phyloP scores from a whole-genome alignment of 1,284 basidiomycete species.

The Heimioporus retisporus region DNA sequence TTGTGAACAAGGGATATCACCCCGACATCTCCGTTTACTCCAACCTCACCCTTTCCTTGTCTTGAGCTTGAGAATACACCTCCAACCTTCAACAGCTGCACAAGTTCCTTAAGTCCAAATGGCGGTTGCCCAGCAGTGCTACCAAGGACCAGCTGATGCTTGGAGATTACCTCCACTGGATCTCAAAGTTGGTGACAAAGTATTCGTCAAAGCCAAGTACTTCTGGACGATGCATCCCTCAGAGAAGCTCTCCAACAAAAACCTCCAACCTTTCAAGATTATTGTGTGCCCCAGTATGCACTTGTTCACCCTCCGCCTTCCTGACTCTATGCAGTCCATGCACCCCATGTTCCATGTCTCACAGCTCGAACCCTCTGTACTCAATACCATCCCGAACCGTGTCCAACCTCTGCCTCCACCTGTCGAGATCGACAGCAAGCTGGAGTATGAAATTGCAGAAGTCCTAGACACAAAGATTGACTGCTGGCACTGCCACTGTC shows the following conservation, averaged over 20 bases:
- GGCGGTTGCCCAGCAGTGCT: no score
- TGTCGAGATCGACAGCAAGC: no score
- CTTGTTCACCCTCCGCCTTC: neutral
- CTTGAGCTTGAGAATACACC: no score
- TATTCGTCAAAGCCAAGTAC: neutral
- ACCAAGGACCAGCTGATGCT: no score
- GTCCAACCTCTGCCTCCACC: constrained; percentile 4
- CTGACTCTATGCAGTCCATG: neutral
- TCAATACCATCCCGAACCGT: neutral
- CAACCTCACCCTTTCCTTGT: no score
- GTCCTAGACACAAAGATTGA: constrained; percentile 13
- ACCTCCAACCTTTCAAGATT: neutral
- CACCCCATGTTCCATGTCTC: constrained; percentile 1
- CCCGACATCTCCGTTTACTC: neutral
- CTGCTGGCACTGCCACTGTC: neutral
- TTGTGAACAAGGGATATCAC: no score
- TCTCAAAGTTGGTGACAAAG: neutral
- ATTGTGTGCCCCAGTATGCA: neutral
- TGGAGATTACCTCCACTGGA: neutral
- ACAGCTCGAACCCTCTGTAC: neutral
- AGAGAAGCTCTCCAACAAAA: neutral
- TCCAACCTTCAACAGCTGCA: no score
- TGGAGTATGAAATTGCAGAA: no score
- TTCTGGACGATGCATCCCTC: neutral
- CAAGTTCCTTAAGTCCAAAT: neutral